phyloP scores from a whole-genome alignment of 495 filamentous ascomycete genomes.

The Penicillium crystallinum region DNA sequence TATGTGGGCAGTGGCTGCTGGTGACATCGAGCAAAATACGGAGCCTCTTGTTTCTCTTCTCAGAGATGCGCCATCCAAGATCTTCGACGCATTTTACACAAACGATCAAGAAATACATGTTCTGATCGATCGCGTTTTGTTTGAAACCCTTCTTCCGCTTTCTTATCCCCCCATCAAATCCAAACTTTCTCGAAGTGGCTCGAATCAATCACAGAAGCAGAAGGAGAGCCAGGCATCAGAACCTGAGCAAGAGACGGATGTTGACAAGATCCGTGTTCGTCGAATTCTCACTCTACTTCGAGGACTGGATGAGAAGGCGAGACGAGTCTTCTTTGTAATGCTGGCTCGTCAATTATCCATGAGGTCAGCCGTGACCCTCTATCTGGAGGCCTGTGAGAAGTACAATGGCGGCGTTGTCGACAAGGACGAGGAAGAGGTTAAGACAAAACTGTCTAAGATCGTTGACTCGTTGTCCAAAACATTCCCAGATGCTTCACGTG shows the following conservation, averaged over 20 bases:
- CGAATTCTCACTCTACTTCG: constrained; percentile 76
- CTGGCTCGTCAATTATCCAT: constrained; percentile 68
- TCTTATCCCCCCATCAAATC: constrained; percentile 75
- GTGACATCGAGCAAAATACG: constrained; percentile 79
- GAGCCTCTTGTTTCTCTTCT: constrained; percentile 67
- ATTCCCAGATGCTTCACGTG: constrained; percentile 65
- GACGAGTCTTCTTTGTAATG: constrained; percentile 84
- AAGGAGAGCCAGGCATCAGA: constrained; percentile 47
- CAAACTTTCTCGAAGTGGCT: constrained; percentile 54
- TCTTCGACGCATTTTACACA: constrained; percentile 83
- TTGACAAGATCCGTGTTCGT: constrained; percentile 80
- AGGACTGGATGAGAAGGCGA: constrained; percentile 71
- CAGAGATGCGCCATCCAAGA: constrained; percentile 74
- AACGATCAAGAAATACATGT: constrained; percentile 85
- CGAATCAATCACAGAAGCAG: constrained; percentile 56
- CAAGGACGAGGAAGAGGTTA: constrained; percentile 61
- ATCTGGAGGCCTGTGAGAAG: constrained; percentile 73
- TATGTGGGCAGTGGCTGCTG: constrained; percentile 86
- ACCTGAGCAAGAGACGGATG: constrained; percentile 52
- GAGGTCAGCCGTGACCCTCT: constrained; percentile 62
- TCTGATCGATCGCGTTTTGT: constrained; percentile 78
- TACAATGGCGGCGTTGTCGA: constrained; percentile 84
- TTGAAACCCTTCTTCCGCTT: constrained; percentile 78
- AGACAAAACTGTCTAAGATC: constrained; percentile 59
- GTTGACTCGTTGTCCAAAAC: constrained; percentile 65